These are phyloP conservation scores for Clathrospora elynae DNA, from an alignment of 2,329 filamentous ascomycete genomes.

Conservation along the genomic window DNA sequence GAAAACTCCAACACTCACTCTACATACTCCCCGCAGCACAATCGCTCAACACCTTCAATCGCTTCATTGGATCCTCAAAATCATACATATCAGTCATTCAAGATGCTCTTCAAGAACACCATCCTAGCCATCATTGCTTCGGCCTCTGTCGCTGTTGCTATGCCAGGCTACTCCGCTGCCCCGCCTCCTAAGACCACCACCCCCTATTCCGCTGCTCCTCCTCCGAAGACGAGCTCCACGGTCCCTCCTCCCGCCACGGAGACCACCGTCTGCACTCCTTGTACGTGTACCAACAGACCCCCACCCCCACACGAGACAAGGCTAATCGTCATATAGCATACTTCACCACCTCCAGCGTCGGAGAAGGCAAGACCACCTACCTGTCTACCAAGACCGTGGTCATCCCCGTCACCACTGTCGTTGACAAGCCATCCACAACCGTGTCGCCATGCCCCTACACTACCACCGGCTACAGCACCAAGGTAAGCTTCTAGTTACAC, in stretches of 20 bases:
- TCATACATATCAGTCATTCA: conserved; percentile 9
- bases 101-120: conserved; percentile 25
- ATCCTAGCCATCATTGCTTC: conserved; percentile 25
- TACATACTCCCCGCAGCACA: conserved; percentile 5
- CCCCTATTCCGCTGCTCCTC: not conserved
- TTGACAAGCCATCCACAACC: conserved; percentile 12
- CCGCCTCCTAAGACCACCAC: conserved; percentile 4
- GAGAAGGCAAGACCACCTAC: conserved; percentile 14
- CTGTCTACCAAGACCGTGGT: conserved; percentile 26
- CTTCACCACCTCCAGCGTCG: conserved; percentile 18
- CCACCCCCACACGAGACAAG: not conserved
- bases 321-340: conserved; percentile 15
- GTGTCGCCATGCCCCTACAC: conserved; percentile 16
- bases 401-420: conserved; percentile 22
- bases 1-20: conserved; percentile 9
- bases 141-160: conserved; percentile 18
- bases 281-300: conserved; percentile 3
- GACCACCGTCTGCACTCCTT: conserved; percentile 24
- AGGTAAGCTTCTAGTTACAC: conserved; percentile 2
- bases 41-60: not conserved
- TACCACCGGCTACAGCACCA: conserved; percentile 17
- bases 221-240: conserved; percentile 3
- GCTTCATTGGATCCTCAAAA: conserved; percentile 4
- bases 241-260: conserved; percentile 7
- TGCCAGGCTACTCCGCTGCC: conserved; percentile 15